Evolutionary conservation across 495 filamentous ascomycete genomes (phyloP), one percentile per base, ranked within the genome.

Genomic region (Sordaria brevicollis): DNA sequence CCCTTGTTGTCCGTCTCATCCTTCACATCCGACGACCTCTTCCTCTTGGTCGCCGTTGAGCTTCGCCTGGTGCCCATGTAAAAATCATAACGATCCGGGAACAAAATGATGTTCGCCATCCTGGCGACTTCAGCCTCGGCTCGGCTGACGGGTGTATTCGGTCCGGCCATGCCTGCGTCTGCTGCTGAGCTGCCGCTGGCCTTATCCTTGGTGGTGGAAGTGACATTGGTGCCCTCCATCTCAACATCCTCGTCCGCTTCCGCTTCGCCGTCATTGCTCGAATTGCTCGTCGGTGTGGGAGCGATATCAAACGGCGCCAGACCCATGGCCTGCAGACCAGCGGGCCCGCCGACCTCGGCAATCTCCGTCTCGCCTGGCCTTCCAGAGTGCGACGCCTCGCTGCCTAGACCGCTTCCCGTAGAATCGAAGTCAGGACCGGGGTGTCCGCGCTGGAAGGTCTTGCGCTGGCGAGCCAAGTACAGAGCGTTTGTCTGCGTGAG

Each of bases 381-480:
- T 1, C 79, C 78, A n/a, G 77, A 71, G 65, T 83, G 82, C 62
- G 81, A 76, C 17, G 81, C 83, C 65, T 84, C 83, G 71, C 74
- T 81, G 67, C 81, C 81, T 5, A 84, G 76, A 0, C 83, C 82
- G 36, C 79, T 81, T 19, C 83, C 83, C 8, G 81, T 83, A 19
- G 82, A 81, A 74, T 85, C 83, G 74, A 94, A 95, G 76, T 95
- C 92, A 3, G 91, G 91, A 0, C 86, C 84, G 13, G 90, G 88
- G 65, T 85, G 83, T 17, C 91, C 91, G 33, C 85, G 77, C 41
- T 87, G 77, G 71, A 92, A 92, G 17, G 89, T 86, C 76, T 90
- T 88, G 43, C 92, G 86, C 81, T 96, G 94, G 68, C 89, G 85
- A 5, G 84, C 83, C n/a, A 96, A 83, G 79, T 92, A 94, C 13